These are phyloP conservation scores for Triglochin maritima DNA, from an alignment of 106 monocot genomes.

Conservation along the genomic window DNA sequence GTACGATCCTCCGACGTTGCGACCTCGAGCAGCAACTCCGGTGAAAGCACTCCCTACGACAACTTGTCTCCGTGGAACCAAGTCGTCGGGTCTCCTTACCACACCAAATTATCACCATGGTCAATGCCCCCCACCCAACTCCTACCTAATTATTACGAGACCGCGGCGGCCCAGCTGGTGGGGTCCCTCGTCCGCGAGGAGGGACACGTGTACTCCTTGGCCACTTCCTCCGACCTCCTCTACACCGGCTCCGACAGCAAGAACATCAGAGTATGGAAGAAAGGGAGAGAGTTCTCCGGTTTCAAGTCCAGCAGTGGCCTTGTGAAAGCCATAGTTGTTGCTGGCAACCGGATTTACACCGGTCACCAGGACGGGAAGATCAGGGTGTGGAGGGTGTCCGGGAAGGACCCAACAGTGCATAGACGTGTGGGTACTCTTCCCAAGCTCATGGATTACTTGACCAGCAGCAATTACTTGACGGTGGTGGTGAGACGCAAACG, in stretches of 20 bases:
- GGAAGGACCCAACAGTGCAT: constrained; percentile 26
- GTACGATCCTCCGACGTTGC: too few species aligned
- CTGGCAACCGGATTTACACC: constrained; percentile 42
- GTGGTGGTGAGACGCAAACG: constrained; percentile 33
- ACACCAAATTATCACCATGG: constrained; percentile 41
- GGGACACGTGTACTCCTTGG: constrained; percentile 69
- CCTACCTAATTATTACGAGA: constrained; percentile 2
- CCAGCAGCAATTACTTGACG: constrained; percentile 46
- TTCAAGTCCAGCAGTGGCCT: constrained; percentile 66
- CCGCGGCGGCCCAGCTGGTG: constrained; percentile 18
- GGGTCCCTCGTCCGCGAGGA: constrained; percentile 56
- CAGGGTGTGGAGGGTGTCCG: constrained; percentile 41
- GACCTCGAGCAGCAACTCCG: not conserved
- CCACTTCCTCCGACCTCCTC: constrained; percentile 45
- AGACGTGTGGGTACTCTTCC: constrained; percentile 49
- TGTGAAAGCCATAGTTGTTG: constrained; percentile 67
- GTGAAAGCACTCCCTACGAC: constrained; percentile 18
- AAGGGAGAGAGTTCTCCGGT: constrained; percentile 40
- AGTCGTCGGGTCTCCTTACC: constrained; percentile 25
- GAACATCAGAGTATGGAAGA: constrained; percentile 55
- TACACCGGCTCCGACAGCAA: constrained; percentile 67
- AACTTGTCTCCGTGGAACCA: constrained; percentile 33
- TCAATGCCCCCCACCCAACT: constrained; percentile 3
- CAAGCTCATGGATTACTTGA: constrained; percentile 33
- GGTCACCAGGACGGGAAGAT: constrained; percentile 86